phyloP scores from a whole-genome alignment of 202 grass and related monocot genomes.

The Schoenoplectus tabernaemontani region DNA sequence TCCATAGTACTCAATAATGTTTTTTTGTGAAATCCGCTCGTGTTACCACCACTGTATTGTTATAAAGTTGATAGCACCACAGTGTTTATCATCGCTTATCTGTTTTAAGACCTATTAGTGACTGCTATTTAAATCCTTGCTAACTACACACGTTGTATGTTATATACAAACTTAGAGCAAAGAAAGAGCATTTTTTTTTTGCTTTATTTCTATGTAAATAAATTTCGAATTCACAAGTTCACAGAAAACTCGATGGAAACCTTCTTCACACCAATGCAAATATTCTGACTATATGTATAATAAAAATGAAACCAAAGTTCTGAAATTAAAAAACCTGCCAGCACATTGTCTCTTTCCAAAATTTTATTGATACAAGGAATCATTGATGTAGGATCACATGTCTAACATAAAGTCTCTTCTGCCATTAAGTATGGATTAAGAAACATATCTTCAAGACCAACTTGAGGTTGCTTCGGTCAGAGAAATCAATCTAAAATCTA shows the following conservation, averaged over 20 bases:
- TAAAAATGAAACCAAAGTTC: not conserved
- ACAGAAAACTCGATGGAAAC: not conserved
- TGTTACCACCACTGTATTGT: too few species aligned
- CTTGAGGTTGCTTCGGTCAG: conserved; percentile 10
- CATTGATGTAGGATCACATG: conserved; percentile 15
- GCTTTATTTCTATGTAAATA: not conserved
- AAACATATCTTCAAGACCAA: conserved; percentile 16
- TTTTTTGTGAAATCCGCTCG: too few species aligned
- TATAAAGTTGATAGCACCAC: too few species aligned
- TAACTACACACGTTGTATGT: not conserved
- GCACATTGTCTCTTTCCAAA: not conserved
- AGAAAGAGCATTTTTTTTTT: not conserved
- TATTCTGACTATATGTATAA: not conserved
- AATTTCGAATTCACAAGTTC: not conserved
- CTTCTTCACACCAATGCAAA: not conserved
- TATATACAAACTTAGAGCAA: not conserved
- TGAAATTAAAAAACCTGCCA: not conserved
- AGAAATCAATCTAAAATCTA: conserved; percentile 4
- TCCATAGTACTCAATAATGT: too few species aligned
- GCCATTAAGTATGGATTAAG: not conserved
- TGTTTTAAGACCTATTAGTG: too few species aligned
- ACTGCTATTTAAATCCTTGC: too few species aligned
- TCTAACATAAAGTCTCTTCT: conserved; percentile 2
- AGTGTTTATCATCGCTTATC: too few species aligned
- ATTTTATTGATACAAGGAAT: conserved; percentile 10